Evolutionary conservation across 1,284 basidiomycete species (phyloP), one percentile per base, ranked within the genome.

Genomic region (Pseudozyma thailandica): DNA sequence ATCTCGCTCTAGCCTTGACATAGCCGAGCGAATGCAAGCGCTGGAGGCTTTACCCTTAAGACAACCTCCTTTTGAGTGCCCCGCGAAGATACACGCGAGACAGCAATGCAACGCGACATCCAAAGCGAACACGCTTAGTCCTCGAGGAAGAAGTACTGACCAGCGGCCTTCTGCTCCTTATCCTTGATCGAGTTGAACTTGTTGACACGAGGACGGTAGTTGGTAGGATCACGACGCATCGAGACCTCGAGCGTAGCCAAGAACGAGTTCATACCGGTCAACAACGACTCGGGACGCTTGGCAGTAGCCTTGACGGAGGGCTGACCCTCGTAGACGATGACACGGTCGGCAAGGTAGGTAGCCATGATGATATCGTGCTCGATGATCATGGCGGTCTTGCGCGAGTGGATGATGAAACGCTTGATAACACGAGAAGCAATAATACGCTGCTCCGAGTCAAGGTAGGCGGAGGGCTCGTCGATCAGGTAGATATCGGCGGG

Each of bases 351-450:
- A 12, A 82, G 55, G 48, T 81, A 82, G 21, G 77, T 81, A 12
- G 80, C 77, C 80, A 82, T 82, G 60, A 81, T 81, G 38, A 82
- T 80, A 44, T 82, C 81, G 79, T 82, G 81, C 68, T 82, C 81
- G 53, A 82, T 80, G 63, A 82, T 78, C 77, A 82, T 77, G 28
- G 80, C 80, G 25, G 81, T 82, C 79, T 82, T 82, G 62, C 78
- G 79, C 44, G 79, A 78, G 71, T 82, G 81, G 49, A 82, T 72
- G 56, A 82, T 82, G 70, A 82, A 82, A n/a, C 81, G 72, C 76
- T 82, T 82, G 72, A 82, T 82, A 18, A 82, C 78, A 30, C 71
- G 71, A 49, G 77, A 77, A 0, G 81, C 81, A 25, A 82, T 76
- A 60, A 82, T 82, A 81, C 81, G 81, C 70, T 82, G 81, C 58